Percentiles rank a stretch among this genome's conserved stretches.
These are phyloP conservation scores for Sphagnum contortum DNA, from an alignment of 225 moss, liverwort and hornwort genomes.

Conservation along the genomic window DNA sequence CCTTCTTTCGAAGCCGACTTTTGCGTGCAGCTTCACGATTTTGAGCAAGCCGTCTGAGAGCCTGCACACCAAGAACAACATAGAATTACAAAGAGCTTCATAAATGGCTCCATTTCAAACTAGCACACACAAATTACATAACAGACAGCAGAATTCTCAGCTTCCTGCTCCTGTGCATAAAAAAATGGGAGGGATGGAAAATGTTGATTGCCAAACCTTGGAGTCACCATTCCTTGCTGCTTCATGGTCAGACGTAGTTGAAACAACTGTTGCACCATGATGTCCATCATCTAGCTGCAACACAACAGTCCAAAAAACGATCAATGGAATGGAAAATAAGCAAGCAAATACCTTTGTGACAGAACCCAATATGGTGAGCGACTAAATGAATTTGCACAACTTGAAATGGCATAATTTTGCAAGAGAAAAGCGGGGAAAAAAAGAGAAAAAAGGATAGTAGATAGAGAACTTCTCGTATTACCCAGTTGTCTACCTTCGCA, in stretches of 20 bases:
- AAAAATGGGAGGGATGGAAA: no score
- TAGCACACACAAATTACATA: not conserved
- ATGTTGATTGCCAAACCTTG: constrained; percentile 32
- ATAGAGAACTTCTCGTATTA: constrained; percentile 31
- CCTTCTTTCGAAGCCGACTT: constrained; percentile 96
- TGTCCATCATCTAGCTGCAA: constrained; percentile 87
- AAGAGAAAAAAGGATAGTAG: constrained; percentile 1
- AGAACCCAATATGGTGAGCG: no score
- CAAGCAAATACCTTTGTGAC: no score
- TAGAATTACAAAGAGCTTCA: constrained; percentile 6
- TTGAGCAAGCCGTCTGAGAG: constrained; percentile 86
- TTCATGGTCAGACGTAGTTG: constrained; percentile 86
- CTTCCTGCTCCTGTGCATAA: not conserved
- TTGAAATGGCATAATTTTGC: no score
- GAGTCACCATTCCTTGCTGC: constrained; percentile 93
- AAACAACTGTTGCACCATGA: constrained; percentile 58
- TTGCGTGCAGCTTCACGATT: constrained; percentile 99
- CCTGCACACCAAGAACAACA: constrained; percentile 33
- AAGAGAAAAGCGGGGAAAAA: constrained; percentile 19
- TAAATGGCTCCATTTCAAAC: not conserved
- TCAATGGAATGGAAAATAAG: no score
- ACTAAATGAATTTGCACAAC: not conserved
- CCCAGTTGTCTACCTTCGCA: constrained; percentile 83
- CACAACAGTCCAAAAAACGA: not conserved
- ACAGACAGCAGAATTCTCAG: not conserved